Base-by-base conservation (phyloP, 208 protist species). In the Herpetomonas muscarum region DNA sequence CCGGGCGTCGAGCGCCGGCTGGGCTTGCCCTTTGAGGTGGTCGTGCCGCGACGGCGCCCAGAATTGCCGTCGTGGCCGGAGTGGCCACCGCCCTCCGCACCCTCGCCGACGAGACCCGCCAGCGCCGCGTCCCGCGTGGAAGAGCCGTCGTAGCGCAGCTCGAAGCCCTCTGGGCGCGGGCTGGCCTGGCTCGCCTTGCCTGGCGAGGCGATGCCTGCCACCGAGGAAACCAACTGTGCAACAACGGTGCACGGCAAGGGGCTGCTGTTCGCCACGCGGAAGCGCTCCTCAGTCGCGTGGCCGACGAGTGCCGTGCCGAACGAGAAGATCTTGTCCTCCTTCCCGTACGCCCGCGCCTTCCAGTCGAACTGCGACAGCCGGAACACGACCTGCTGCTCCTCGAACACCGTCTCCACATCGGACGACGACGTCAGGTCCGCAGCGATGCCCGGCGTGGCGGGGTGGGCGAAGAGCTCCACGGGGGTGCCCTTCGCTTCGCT, bases 381-480 rank as follows among this genome's bases (percentile, higher is more conserved):
- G 51, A 74, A 76, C 17, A 97, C 86, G 12, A 98, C 77, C 54
- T 93, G 81, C 81, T 98, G 97, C 82, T 99, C 97, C 78, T 98
- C 97, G 67, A 99, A 99, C 55, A 99, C 97, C 22, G 79, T 92
- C 50, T 95, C 88, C 24, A 95, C 74, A 42, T 94, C 88, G 6
- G 74, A 57, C 32, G 49, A 58, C 22, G 82, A 85, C 9, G 78
- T 65, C 46, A 98, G 81, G 66, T 98, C 85, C n/a, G 66, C 65
- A 10, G 84, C 87, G 62, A 97, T 96, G 29, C 93, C 94, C 19
- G 97, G 96, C 17, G 93, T 83, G 55, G 96, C 97, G 19, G 84
- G 82, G 59, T 97, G 94, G 21, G 87, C 97, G 24, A 75, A 66
- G 37, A 99, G 79, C 62, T 98, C 93, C 48, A 98, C 92, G 0